phyloP scores from a whole-genome alignment of 1,139 yeast species.

The Kluyveromyces marxianus region DNA sequence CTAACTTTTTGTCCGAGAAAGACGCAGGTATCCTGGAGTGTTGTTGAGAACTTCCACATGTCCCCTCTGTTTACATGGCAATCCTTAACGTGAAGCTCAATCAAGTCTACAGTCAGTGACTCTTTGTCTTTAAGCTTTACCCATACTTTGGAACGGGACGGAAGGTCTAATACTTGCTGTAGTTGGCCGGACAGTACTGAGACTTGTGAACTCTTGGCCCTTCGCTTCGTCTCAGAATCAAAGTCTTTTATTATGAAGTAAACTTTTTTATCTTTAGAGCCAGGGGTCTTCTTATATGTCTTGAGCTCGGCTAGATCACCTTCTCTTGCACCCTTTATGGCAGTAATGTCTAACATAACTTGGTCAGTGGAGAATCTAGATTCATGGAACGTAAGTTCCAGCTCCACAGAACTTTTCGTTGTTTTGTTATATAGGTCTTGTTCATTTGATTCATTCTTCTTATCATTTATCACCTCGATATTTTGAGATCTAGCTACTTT shows the following conservation, averaged over 20 bases:
- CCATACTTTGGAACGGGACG: constrained; percentile 55
- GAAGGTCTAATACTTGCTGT: constrained; percentile 54
- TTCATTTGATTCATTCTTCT: not conserved
- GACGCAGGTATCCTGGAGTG: constrained; percentile 55
- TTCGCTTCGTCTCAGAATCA: constrained; percentile 29
- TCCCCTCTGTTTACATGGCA: constrained; percentile 80
- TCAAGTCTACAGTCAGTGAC: constrained; percentile 64
- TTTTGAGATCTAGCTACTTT: not conserved
- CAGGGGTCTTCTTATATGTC: constrained; percentile 25
- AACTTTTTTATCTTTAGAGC: constrained; percentile 30
- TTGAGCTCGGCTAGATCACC: constrained; percentile 74
- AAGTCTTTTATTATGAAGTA: constrained; percentile 40
- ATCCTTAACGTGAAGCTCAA: constrained; percentile 78
- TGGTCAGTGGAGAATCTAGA: constrained; percentile 48
- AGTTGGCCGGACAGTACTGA: constrained; percentile 61
- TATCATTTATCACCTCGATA: not conserved
- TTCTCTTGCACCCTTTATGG: constrained; percentile 50
- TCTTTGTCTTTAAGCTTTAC: constrained; percentile 46
- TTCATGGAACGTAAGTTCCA: constrained; percentile 74
- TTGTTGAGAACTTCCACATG: constrained; percentile 79
- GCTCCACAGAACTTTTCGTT: constrained; percentile 15
- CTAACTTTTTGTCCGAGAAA: constrained; percentile 58
- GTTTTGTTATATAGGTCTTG: not conserved
- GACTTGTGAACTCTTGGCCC: constrained; percentile 33
- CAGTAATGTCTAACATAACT: constrained; percentile 52